Base-by-base conservation (phyloP, 2,329 filamentous ascomycete species). In the Hymenoscyphus salicellus region DNA sequence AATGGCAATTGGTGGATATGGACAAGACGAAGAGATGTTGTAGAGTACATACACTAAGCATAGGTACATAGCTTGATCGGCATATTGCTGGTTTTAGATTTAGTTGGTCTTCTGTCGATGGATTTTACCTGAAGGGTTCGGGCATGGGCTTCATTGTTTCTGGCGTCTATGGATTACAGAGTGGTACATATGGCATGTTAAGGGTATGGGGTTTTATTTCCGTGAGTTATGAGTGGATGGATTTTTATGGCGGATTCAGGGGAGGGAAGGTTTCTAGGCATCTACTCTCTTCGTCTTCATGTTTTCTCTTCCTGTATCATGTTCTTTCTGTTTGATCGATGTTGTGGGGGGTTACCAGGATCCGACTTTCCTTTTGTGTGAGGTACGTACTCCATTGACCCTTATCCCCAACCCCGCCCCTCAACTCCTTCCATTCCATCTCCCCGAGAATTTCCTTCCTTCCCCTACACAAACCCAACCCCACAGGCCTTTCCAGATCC, bases 11-110 rank as follows among this genome's bases (percentile, higher is more conserved):
- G 62, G 62, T 57, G 65, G 62, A 57, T 62, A 68, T 55, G 70
- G 69, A 23, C 70, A 74, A 58, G 74, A 75, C 59, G 73, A 74
- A 62, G 74, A 75, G 63, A 75, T 75, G 74, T 66, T 75, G 71
- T 75, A 74, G 62, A 75, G 74, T 72, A 33, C 17, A 65, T 60
- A 64, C 58, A 56, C 57, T 43, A 28, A 60, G 58, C 61, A 67
- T 68, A 63, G 67, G 57, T 69, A 68, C 62, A 64, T 72, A 72
- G 66, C 5, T 32, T 33, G 32, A 46, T 61, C 70, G 63, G 32
- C 66, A 68, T 64, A 62, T 68, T 68, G 62, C 65, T 66, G 26
- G 58, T 55, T 41, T 20, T 70, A 63, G 63, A 66, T 64, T 67
- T 68, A 66, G 65, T 58, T 70, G 62, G 52, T 20, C n/a, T 62